These are phyloP conservation scores for Musa schizocarpa DNA, from an alignment of 176 grass and related monocot species.

Conservation along the genomic window DNA sequence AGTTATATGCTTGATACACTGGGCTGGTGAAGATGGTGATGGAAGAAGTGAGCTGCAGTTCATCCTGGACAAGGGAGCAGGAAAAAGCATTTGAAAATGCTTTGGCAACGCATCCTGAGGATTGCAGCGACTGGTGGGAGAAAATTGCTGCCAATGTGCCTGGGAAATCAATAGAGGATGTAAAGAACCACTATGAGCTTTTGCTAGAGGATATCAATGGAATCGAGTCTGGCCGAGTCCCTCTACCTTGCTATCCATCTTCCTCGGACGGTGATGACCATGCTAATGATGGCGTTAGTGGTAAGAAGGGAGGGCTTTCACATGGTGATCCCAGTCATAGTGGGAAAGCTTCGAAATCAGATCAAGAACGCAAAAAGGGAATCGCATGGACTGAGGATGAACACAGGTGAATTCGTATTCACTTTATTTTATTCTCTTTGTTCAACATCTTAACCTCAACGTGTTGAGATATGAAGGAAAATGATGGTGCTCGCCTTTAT, in stretches of 20 bases:
- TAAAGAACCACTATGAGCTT: neutral
- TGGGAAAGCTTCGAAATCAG: neutral
- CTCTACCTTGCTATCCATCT: neutral
- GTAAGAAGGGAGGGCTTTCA: neutral
- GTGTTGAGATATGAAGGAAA: too few species aligned
- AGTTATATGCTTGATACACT: neutral
- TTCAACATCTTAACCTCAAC: too few species aligned
- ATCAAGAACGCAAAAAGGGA: slow-evolving; percentile 8
- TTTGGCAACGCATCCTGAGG: neutral
- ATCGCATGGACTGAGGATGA: slow-evolving; percentile 17
- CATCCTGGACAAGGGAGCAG: slow-evolving; percentile 10
- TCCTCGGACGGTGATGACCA: slow-evolving; percentile 1
- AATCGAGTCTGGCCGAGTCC: slow-evolving; percentile 3
- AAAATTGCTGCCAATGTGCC: slow-evolving; percentile 1
- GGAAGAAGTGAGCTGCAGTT: slow-evolving; percentile 4
- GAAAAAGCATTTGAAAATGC: slow-evolving; percentile 16
- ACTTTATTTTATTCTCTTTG: neutral
- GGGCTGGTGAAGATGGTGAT: neutral
- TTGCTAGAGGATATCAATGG: neutral
- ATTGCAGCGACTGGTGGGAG: slow-evolving; percentile 1
- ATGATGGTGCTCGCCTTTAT: too few species aligned
- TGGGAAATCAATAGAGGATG: slow-evolving; percentile 1
- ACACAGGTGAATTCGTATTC: slow-evolving; percentile 2
- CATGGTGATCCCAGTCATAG: slow-evolving; percentile 7
- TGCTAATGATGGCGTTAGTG: neutral